These are phyloP conservation scores for Auricularia sp. DNA, from an alignment of 768 basidiomycete genomes.

Conservation along the genomic window DNA sequence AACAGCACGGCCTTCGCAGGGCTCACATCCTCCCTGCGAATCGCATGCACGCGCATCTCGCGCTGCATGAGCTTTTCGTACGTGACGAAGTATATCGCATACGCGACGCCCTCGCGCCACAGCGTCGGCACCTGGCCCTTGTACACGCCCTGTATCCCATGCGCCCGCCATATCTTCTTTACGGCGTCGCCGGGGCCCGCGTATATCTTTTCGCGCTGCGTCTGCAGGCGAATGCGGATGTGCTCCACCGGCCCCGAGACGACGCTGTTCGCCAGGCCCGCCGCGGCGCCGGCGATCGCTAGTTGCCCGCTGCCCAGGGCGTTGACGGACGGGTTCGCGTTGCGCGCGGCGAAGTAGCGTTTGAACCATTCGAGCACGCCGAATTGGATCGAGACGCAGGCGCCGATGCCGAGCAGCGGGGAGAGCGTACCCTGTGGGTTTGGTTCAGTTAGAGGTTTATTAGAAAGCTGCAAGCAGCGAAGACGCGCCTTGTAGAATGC, in stretches of 20 bases:
- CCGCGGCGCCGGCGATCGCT: slow-evolving; percentile 65
- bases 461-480: neutral
- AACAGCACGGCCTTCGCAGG: slow-evolving; percentile 72
- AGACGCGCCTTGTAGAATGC: slow-evolving; percentile 83
- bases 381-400: slow-evolving; percentile 95
- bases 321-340: slow-evolving; percentile 19
- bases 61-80: slow-evolving; percentile 89
- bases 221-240: slow-evolving; percentile 92
- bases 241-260: slow-evolving; percentile 97
- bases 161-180: slow-evolving; percentile 62
- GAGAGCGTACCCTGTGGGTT: slow-evolving; percentile 69
- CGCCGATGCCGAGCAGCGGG: slow-evolving; percentile 82
- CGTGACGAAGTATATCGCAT: slow-evolving; percentile 80
- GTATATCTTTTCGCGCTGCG: slow-evolving; percentile 73
- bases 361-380: slow-evolving; percentile 81
- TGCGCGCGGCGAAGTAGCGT: slow-evolving; percentile 59
- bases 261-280: slow-evolving; percentile 83
- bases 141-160: slow-evolving; percentile 79
- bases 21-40: slow-evolving; percentile 38
- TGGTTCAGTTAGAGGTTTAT: neutral
- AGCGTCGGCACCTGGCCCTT: slow-evolving; percentile 90
- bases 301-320: slow-evolving; percentile 37
- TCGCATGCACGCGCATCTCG: slow-evolving; percentile 42
- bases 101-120: slow-evolving; percentile 69
- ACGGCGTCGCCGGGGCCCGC: slow-evolving; percentile 82